Conservation (phyloP, 2,329 filamentous ascomycete species). For the Scopulariopsis brevicaulis region DNA sequence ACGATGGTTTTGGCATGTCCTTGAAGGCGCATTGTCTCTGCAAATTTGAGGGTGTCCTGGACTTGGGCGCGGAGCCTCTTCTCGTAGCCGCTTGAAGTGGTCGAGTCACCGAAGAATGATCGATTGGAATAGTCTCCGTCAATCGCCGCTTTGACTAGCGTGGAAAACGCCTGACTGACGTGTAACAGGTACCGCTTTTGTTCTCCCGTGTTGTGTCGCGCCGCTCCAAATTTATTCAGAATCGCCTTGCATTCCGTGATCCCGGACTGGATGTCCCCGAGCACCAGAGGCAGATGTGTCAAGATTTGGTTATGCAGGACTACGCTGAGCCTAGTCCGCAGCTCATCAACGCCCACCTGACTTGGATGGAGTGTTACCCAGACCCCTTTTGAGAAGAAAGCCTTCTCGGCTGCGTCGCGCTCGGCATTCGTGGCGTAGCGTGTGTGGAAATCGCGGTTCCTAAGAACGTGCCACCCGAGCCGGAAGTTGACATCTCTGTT, state of each 20-base stretch:
- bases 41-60: slow-evolving; percentile 14
- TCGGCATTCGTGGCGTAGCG: slow-evolving; percentile 15
- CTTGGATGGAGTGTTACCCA: slow-evolving; percentile 16
- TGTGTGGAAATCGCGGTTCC: slow-evolving; percentile 29
- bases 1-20: background rate
- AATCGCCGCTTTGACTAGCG: slow-evolving; percentile 30
- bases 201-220: slow-evolving; percentile 8
- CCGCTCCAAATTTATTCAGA: slow-evolving; percentile 7
- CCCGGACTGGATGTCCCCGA: slow-evolving; percentile 10
- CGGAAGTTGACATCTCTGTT: slow-evolving; percentile 33
- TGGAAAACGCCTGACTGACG: slow-evolving; percentile 30
- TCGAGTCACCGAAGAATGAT: slow-evolving; percentile 30
- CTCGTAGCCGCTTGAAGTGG: slow-evolving; percentile 17
- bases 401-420: slow-evolving; percentile 28
- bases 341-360: slow-evolving; percentile 16
- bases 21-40: slow-evolving; percentile 6
- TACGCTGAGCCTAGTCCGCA: slow-evolving; percentile 7
- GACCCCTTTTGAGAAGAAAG: slow-evolving; percentile 23
- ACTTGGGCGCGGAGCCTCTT: slow-evolving; percentile 14
- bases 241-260: slow-evolving; percentile 6
- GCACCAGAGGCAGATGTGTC: slow-evolving; percentile 15
- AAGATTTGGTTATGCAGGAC: slow-evolving; percentile 16
- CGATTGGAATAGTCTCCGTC: slow-evolving; percentile 37
- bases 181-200: slow-evolving; percentile 36
- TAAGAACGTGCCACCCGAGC: slow-evolving; percentile 42